phyloP scores from a whole-genome alignment of 352 stramenopile species.

The Thalassiosira exigua region DNA sequence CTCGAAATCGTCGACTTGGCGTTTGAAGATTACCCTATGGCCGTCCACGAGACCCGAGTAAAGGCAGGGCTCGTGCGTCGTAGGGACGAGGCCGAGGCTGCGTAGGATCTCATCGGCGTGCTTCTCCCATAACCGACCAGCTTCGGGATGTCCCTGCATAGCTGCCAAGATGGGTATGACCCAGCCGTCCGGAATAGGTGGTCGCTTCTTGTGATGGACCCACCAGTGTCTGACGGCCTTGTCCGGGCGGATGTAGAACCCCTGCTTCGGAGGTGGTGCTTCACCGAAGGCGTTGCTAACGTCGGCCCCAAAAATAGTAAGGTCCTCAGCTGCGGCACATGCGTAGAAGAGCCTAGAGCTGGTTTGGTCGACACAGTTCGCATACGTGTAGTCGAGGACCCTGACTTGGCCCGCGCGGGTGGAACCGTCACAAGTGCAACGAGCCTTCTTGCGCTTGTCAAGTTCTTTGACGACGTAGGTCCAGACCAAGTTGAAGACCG shows the following conservation, averaged over 20 bases:
- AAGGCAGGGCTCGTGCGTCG: slow-evolving; percentile 57
- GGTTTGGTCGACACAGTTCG: slow-evolving; percentile 51
- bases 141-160: slow-evolving; percentile 59
- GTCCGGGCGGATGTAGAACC: slow-evolving; percentile 29
- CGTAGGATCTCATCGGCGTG: slow-evolving; percentile 48
- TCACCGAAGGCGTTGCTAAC: slow-evolving; percentile 56
- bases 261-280: slow-evolving; percentile 32
- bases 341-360: slow-evolving; percentile 50
- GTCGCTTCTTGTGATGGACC: background rate
- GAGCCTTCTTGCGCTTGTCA: slow-evolving; percentile 27
- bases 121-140: slow-evolving; percentile 52
- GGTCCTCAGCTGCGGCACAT: slow-evolving; percentile 23
- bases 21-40: slow-evolving; percentile 43
- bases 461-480: slow-evolving; percentile 40
- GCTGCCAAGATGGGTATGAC: slow-evolving; percentile 24
- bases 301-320: slow-evolving; percentile 45
- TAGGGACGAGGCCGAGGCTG: slow-evolving; percentile 32
- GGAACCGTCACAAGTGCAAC: slow-evolving; percentile 43
- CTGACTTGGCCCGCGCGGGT: slow-evolving; percentile 27
- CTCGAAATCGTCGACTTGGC: slow-evolving; percentile 66
- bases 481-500: slow-evolving; percentile 38
- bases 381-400: slow-evolving; percentile 43
- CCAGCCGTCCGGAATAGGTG: background rate
- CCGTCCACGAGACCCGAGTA: slow-evolving; percentile 37
- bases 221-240: slow-evolving; percentile 1